Percentiles rank a stretch among this genome's conserved stretches.
Conservation (phyloP, 208 protist species). For the Leishmania guyanensis region DNA sequence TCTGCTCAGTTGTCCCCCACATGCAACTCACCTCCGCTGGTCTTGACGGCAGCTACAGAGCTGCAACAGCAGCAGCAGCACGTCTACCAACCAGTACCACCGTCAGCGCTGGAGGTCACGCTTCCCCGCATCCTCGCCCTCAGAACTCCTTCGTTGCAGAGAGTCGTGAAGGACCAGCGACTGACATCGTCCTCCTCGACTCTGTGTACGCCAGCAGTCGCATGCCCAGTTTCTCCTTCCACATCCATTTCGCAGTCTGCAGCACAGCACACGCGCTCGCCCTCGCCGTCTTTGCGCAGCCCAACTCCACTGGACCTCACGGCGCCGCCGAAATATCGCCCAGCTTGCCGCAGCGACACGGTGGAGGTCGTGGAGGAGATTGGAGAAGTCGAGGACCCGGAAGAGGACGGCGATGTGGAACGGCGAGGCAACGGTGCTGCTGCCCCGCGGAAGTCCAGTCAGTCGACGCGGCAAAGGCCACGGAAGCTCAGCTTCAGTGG, state of each 20-base stretch:
- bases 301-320: slow-evolving; percentile 24
- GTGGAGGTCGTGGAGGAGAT: slow-evolving; percentile 5
- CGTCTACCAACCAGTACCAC: neutral
- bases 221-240: neutral
- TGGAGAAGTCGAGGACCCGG: neutral
- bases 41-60: neutral
- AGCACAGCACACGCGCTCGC: slow-evolving; percentile 4
- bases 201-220: neutral
- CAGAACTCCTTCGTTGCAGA: neutral
- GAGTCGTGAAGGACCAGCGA: neutral
- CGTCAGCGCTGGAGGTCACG: neutral
- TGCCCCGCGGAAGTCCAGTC: neutral
- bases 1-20: neutral
- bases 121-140: neutral
- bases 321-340: slow-evolving; percentile 6
- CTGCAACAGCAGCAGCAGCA: neutral
- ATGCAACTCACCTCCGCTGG: neutral
- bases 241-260: neutral
- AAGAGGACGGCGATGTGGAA: neutral
- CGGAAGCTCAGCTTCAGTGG: slow-evolving; percentile 3
- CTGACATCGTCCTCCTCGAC: neutral
- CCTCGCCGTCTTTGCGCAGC: slow-evolving; percentile 11
- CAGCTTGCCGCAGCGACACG: neutral
- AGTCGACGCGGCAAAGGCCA: neutral
- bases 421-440: neutral